These are phyloP conservation scores for Berberis thunbergii DNA, from an alignment of 164 flowering plant species.

Conservation along the genomic window DNA sequence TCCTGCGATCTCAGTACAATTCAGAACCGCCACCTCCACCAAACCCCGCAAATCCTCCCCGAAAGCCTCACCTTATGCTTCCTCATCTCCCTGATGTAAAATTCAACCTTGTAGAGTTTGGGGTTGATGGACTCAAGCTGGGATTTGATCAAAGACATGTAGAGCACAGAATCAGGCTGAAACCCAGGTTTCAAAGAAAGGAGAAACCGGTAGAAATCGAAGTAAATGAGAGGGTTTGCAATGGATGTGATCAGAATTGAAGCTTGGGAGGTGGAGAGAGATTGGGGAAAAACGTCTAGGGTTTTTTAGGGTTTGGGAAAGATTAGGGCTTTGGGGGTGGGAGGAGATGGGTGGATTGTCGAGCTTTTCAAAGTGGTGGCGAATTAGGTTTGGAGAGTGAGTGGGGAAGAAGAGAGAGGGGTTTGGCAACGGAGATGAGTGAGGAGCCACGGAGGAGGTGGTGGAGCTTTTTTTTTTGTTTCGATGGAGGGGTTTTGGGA, in stretches of 20 bases:
- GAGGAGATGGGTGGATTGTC: slow-evolving; percentile 7
- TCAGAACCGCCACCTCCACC: neutral
- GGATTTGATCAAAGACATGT: slow-evolving; percentile 9
- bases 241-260: slow-evolving; percentile 9
- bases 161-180: slow-evolving; percentile 7
- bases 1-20: slow-evolving; percentile 4
- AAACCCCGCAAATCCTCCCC: slow-evolving; percentile 1
- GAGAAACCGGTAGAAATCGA: slow-evolving; percentile 15
- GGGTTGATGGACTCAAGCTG: slow-evolving; percentile 14
- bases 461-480: slow-evolving; percentile 1
- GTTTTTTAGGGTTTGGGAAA: slow-evolving; percentile 11
- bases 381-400: no score
- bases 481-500: neutral
- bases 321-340: slow-evolving; percentile 14
- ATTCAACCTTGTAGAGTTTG: slow-evolving; percentile 4
- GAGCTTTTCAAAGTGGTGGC: neutral
- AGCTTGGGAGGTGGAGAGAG: slow-evolving; percentile 12
- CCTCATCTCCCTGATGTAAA: slow-evolving; percentile 12
- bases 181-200: slow-evolving; percentile 6
- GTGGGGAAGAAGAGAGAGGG: no score
- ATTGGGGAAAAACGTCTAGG: slow-evolving; percentile 10
- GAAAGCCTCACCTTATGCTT: slow-evolving; percentile 9
- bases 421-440: no score
- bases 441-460: neutral
- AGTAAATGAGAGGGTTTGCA: slow-evolving; percentile 11